These are phyloP conservation scores for Hirsutella minnesotensis DNA, from an alignment of 2,329 filamentous ascomycete species.

Conservation along the genomic window DNA sequence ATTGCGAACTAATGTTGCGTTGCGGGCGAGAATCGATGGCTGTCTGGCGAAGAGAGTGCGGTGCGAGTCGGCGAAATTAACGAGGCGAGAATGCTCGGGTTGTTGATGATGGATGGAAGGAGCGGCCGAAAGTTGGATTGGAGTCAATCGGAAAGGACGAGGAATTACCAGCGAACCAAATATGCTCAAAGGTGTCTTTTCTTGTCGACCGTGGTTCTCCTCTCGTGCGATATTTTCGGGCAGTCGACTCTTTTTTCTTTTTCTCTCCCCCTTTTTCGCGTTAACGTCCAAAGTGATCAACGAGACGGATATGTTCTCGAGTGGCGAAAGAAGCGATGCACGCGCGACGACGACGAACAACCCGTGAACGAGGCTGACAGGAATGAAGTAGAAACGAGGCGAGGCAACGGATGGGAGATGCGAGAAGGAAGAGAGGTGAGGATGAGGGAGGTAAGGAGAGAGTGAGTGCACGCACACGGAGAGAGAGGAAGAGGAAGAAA, in stretches of 20 bases:
- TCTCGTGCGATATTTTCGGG: neutral
- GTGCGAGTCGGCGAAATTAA: too few species aligned
- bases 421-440: constrained; percentile 2
- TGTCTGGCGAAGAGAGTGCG: too few species aligned
- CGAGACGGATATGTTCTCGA: constrained; percentile 4
- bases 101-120: constrained; percentile 8
- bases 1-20: too few species aligned
- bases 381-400: constrained; percentile 9
- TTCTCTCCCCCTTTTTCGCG: neutral
- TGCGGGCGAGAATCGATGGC: too few species aligned
- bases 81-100: neutral
- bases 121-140: constrained; percentile 17
- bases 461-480: constrained; percentile 14
- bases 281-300: neutral
- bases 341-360: constrained; percentile 8
- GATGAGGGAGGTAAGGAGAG: constrained; percentile 6
- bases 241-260: neutral
- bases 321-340: constrained; percentile 1
- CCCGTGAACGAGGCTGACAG: constrained; percentile 12
- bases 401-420: constrained; percentile 5
- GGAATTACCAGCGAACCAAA: constrained; percentile 5
- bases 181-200: constrained; percentile 6
- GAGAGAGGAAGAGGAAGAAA: constrained; percentile 14
- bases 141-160: constrained; percentile 16
- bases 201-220: neutral